Percentiles rank a stretch among this genome's conserved stretches.
phyloP scores from a whole-genome alignment of 2,329 filamentous ascomycete genomes.

The Trichoderma pleuroti region DNA sequence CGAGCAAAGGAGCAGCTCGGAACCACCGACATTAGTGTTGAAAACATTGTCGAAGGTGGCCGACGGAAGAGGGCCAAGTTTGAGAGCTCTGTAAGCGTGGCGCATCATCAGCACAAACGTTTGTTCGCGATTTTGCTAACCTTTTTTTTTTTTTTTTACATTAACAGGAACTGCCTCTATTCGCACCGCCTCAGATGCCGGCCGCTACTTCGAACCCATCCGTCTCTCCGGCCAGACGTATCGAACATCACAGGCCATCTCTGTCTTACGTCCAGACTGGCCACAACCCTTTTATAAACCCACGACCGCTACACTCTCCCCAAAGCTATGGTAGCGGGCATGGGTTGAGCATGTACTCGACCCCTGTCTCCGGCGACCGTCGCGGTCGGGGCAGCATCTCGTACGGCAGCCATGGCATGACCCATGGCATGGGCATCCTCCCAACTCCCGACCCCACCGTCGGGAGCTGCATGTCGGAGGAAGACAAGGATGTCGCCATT shows the following conservation, averaged over 20 bases:
- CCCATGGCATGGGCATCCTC: conserved; percentile 54
- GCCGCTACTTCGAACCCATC: conserved; percentile 96
- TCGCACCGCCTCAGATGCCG: conserved; percentile 90
- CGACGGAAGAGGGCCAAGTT: conserved; percentile 91
- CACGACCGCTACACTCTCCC: conserved; percentile 76
- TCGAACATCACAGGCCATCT: conserved; percentile 62
- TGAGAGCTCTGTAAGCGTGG: conserved; percentile 84
- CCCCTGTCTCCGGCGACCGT: conserved; percentile 58
- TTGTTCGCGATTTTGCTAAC: conserved; percentile 31
- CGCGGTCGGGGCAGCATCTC: conserved; percentile 63
- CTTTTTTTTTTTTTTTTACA: conserved; percentile 22
- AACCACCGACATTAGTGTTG: conserved; percentile 94
- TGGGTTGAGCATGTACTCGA: conserved; percentile 55
- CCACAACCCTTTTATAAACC: conserved; percentile 76
- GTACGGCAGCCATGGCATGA: conserved; percentile 46
- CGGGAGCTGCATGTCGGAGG: conserved; percentile 93
- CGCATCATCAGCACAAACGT: not conserved
- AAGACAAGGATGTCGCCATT: conserved; percentile 87
- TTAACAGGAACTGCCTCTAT: conserved; percentile 85
- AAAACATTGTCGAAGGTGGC: conserved; percentile 97
- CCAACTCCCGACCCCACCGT: conserved; percentile 97
- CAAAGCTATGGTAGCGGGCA: conserved; percentile 63
- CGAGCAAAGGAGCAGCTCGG: conserved; percentile 82
- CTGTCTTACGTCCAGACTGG: conserved; percentile 72
- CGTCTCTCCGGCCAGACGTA: conserved; percentile 82